These are phyloP conservation scores for Boletellus ananiceps DNA, from an alignment of 768 basidiomycete species.

Conservation along the genomic window DNA sequence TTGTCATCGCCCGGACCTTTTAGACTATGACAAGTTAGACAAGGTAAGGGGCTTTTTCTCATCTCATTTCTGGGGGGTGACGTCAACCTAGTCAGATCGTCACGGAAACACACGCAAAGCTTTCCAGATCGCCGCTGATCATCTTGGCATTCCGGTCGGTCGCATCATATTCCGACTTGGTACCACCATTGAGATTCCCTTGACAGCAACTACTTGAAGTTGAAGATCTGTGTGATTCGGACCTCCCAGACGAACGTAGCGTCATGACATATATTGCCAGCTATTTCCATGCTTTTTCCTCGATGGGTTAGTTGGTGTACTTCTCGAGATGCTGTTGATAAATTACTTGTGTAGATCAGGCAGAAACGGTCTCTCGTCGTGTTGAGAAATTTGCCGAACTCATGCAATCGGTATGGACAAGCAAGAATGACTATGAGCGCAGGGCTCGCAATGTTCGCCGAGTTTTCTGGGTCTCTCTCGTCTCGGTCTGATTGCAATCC, in stretches of 20 bases:
- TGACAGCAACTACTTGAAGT: constrained; percentile 91
- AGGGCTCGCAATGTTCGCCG: constrained; percentile 63
- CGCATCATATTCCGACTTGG: not conserved
- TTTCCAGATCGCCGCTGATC: constrained; percentile 82
- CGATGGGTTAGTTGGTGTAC: constrained; percentile 65
- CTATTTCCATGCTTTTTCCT: constrained; percentile 96
- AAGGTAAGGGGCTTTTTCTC: constrained; percentile 47
- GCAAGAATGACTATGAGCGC: constrained; percentile 88
- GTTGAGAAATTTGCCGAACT: constrained; percentile 96
- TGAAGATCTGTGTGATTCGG: constrained; percentile 84
- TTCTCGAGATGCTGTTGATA: not conserved
- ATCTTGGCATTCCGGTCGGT: constrained; percentile 86
- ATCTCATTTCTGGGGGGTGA: constrained; percentile 2
- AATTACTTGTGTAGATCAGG: constrained; percentile 60
- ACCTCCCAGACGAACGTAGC: constrained; percentile 90
- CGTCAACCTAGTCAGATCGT: constrained; percentile 54
- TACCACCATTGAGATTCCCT: constrained; percentile 1
- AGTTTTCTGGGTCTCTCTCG: not conserved
- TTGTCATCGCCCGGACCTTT: constrained; percentile 90
- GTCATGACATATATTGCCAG: constrained; percentile 98
- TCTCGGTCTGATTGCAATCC: constrained; percentile 6
- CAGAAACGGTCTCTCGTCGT: constrained; percentile 87
- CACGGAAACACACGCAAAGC: constrained; percentile 84
- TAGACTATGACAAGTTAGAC: constrained; percentile 84
- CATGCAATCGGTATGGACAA: constrained; percentile 88